phyloP scores from a whole-genome alignment of 2,329 filamentous ascomycete species.

The Dactylellina haptotyla region DNA sequence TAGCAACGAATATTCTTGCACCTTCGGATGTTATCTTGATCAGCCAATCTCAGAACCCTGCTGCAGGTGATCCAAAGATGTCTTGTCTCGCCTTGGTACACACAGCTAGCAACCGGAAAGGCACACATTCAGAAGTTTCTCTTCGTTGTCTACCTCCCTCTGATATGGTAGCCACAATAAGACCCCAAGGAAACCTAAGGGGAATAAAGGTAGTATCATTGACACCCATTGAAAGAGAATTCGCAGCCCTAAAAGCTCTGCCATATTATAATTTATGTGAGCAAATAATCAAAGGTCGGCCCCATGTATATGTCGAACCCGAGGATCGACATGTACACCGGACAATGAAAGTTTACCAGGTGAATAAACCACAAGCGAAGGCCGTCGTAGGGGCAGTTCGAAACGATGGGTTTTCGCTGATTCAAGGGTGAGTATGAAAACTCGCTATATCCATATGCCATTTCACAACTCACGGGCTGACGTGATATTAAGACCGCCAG shows the following conservation, averaged over 20 bases:
- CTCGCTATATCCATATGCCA: slow-evolving; percentile 28
- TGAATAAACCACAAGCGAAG: slow-evolving; percentile 89
- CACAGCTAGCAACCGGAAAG: slow-evolving; percentile 78
- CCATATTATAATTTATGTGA: slow-evolving; percentile 96
- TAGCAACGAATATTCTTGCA: slow-evolving; percentile 76
- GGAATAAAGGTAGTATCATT: slow-evolving; percentile 64
- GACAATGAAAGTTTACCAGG: slow-evolving; percentile 78
- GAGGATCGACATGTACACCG: slow-evolving; percentile 75
- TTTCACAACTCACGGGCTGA: slow-evolving; percentile 37
- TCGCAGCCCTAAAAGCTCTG: slow-evolving; percentile 86
- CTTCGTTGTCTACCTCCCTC: slow-evolving; percentile 75
- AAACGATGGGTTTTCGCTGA: slow-evolving; percentile 95
- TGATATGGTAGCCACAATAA: slow-evolving; percentile 58
- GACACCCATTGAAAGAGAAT: slow-evolving; percentile 94
- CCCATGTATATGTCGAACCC: slow-evolving; percentile 86
- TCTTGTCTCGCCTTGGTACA: slow-evolving; percentile 89
- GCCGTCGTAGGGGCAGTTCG: slow-evolving; percentile 91
- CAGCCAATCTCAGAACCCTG: slow-evolving; percentile 76
- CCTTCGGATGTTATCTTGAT: slow-evolving; percentile 87
- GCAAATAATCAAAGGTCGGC: slow-evolving; percentile 87
- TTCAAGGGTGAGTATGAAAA: slow-evolving; percentile 76
- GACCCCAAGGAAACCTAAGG: slow-evolving; percentile 39
- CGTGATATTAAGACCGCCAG: slow-evolving; percentile 74
- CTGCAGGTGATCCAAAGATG: slow-evolving; percentile 72
- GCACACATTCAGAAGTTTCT: slow-evolving; percentile 81